Base-by-base conservation (phyloP, 2,329 filamentous ascomycete species). In the Zymoseptoria pseudotritici region DNA sequence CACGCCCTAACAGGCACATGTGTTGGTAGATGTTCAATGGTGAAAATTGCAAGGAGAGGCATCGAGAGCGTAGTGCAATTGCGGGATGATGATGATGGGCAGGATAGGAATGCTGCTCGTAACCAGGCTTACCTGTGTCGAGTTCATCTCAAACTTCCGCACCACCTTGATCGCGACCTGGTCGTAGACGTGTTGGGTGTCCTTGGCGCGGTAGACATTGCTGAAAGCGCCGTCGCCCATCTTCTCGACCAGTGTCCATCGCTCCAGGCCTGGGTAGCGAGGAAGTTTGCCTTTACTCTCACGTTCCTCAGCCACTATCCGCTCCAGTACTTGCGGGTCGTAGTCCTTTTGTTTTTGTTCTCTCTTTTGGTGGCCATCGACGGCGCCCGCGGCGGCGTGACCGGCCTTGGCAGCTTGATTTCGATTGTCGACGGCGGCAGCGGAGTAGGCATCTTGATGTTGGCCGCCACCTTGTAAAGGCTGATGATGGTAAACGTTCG, bases 211-310 rank as follows among this genome's bases (percentile, higher is more conserved):
- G 76, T 97, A 99, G 65, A 99, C 94, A 71, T 97, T 97, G 80
- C 93, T 97, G 82, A 99, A 99, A 62, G 94, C 94, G 63, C 94
- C 94, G 68, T 97, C 94, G 65, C 94, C 94, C 93, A 99, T 99
- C 83, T 97, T 97, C 77, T 96, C 92, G 56, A 94, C 61, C 36
- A 97, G 79, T 57, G 88, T 85, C 87, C 90, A 99, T 71, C 92
- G 80, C 69, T 96, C 91, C 49, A 96, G 79, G 46, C 90, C 90
- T 0, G 90, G 89, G 70, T 96, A 96, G 67, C 80, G 83, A 50
- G 94, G 93, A 71, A 97, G 87, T 75, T 92, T 96, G 72, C 86
- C 86, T 74, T 86, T 90, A 76, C 80, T 90, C 70, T 90, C 89
- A 61, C 91, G 90, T 79, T 97, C 94, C 73, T 97, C 94, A 59